Conservation (phyloP, 139 green algal genomes). For the Astrephomene gubernaculifera region DNA sequence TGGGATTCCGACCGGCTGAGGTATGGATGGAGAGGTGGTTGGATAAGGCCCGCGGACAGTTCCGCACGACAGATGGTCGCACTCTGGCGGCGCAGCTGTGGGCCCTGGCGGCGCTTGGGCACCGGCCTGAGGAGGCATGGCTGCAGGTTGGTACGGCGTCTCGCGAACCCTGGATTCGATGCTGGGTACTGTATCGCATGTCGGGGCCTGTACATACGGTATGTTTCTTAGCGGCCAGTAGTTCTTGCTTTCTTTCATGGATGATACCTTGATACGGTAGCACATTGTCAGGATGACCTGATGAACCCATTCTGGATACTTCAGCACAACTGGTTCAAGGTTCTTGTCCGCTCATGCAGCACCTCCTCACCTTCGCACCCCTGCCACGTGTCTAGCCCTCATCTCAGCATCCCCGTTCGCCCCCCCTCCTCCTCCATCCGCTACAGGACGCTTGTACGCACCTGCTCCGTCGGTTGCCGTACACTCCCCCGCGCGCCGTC, state of each 20-base stretch:
- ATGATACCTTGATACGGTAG: too few relatives aligned
- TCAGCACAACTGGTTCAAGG: too few relatives aligned
- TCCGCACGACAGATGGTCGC: constrained; percentile 13
- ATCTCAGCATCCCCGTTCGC: background rate
- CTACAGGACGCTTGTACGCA: constrained; percentile 23
- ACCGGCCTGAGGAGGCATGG: background rate
- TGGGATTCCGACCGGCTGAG: constrained; percentile 9
- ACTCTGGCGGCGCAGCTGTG: constrained; percentile 6
- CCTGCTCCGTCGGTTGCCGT: background rate
- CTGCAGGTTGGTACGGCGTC: constrained; percentile 1
- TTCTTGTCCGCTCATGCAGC: too few relatives aligned
- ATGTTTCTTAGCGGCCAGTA: too few relatives aligned
- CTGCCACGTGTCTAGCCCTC: too few relatives aligned
- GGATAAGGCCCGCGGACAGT: background rate
- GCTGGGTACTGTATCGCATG: background rate
- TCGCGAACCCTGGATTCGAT: background rate
- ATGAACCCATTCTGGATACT: too few relatives aligned
- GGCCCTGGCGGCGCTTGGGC: constrained; percentile 8
- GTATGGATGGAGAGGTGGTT: constrained; percentile 12
- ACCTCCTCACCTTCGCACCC: too few relatives aligned
- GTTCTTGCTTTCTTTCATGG: too few relatives aligned
- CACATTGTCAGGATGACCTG: too few relatives aligned
- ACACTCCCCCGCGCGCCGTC: background rate
- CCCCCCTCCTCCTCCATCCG: background rate
- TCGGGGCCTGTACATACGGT: too few relatives aligned